These are phyloP conservation scores for Eucalyptus regnans DNA, from an alignment of 345 rosid species.

Conservation along the genomic window DNA sequence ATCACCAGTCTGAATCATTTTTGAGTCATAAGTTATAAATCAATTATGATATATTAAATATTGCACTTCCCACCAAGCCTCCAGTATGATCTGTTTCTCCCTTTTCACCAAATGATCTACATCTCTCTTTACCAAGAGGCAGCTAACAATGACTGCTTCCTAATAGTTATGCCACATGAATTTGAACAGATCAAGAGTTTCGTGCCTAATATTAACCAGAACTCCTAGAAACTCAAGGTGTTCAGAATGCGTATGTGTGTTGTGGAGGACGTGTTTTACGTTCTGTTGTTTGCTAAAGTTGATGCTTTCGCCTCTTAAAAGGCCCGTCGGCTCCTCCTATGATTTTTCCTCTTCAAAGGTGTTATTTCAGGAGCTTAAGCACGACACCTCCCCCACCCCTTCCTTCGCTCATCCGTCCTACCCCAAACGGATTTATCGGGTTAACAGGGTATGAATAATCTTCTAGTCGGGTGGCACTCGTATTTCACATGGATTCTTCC, in stretches of 20 bases:
- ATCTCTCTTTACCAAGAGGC: neutral
- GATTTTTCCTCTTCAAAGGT: neutral
- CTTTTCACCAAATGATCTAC: neutral
- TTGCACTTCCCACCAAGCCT: neutral
- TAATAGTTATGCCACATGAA: neutral
- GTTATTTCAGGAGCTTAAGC: neutral
- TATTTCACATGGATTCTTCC: neutral
- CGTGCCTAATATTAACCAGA: neutral
- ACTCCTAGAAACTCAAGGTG: neutral
- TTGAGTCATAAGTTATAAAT: neutral
- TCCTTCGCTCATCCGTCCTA: neutral
- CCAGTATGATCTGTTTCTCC: neutral
- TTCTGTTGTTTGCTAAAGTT: neutral
- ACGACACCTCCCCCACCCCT: neutral
- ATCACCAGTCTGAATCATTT: neutral
- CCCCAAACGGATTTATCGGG: neutral
- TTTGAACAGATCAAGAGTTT: neutral
- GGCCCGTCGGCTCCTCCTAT: neutral
- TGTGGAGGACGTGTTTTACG: neutral
- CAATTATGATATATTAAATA: neutral
- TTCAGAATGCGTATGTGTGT: neutral
- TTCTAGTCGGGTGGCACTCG: neutral
- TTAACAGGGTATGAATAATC: neutral
- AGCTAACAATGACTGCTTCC: neutral
- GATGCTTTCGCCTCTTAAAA: neutral